Base-by-base conservation (phyloP, 768 basidiomycete genomes). In the Lentinula detonsa region DNA sequence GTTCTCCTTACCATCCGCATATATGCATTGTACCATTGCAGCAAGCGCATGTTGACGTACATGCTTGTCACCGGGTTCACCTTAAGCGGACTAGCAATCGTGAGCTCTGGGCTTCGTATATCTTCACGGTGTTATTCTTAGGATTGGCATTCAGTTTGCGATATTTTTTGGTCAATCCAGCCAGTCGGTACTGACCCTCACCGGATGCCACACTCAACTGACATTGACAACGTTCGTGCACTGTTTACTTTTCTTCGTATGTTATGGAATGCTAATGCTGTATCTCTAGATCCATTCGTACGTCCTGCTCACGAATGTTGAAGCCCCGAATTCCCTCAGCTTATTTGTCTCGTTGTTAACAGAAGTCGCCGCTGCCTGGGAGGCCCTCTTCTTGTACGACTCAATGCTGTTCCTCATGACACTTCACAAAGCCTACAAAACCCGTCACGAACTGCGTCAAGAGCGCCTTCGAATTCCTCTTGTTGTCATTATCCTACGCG, bases 331-430 rank as follows among this genome's bases (percentile, higher is more conserved):
- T 39, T 40, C 21, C 40, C 23, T 43, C 23, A 15, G 18, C 35
- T 23, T 18, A 21, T 35, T 23, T 5, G 11, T 33, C 53, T 39
- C 37, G 1, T 42, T 39, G 13, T 4, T 21, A 31, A 35, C 33
- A 60, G 59, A 52, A 49, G 59, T 61, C 39, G 60, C 60, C n/a
- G 60, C 60, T 35, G 60, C 60, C 4, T 61, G 60, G 60, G 60
- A 61, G 39, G 53, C 60, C 4, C 40, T 61, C 7, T 57, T 61
- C 53, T 23, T 57, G 39, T 61, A 55, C 34, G 60, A 61, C 28
- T 55, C 53, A 16, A 37, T 61, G 43, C n/a, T 61, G 10, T 61
- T 61, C 34, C 16, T 54, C 13, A 54, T 61, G 60, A 61, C 60
- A 3, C 53, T 61, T 40, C 42, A n/a, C 35, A 52, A 40, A 33